Base-by-base conservation (phyloP, 2,329 filamentous ascomycete species). In the Beauveria caledonica region DNA sequence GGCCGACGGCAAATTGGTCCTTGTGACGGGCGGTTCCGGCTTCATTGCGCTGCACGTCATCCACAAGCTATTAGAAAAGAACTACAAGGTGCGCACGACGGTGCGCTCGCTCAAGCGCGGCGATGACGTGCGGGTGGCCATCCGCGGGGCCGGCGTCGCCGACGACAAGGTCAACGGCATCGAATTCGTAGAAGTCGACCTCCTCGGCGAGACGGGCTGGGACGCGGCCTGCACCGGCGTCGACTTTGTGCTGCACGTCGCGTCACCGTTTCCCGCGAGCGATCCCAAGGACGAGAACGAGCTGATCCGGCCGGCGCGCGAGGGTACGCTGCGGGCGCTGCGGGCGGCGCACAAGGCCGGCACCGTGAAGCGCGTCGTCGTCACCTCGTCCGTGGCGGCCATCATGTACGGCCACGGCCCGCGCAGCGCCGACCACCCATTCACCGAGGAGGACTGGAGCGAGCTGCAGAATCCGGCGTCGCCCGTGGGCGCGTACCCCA, bases 241-340 rank as follows among this genome's bases (percentile, higher is more conserved):
- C 50, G 57, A 64, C 5, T 66, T 69, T 2, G 68, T 74, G 15
- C 67, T 72, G 58, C 73, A 73, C 42, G 66, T 73, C 19, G 72
- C 71, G 0, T 71, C 72, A 9, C 72, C 72, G 1, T 73, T 74
- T 40, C 62, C 69, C 1, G 44, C 62, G 15, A 59, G 60, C 1
- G 58, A 60, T 19, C 60, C 50, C 4, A 63, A 64, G 25, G 25
- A 57, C 15, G 61, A 64, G 25, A 49, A 62, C 6, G 60, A 65
- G 15, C 21, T 68, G 10, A 62, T 66, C 48, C 27, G 48, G 15
- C 66, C 66, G 1, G 66, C 66, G 8, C 29, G 63, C 9, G 58
- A 66, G 29, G 64, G 66, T n/a, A 67, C 65, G 8, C 45, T 64
- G 21, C 61, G 63, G 2, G 64, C 64, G 2, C 61, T 68, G 5